Percentiles rank a stretch among this genome's conserved stretches.
Evolutionary conservation across 1,139 yeast genomes (phyloP).

Genomic region (Sugiyamaella paludigena): DNA sequence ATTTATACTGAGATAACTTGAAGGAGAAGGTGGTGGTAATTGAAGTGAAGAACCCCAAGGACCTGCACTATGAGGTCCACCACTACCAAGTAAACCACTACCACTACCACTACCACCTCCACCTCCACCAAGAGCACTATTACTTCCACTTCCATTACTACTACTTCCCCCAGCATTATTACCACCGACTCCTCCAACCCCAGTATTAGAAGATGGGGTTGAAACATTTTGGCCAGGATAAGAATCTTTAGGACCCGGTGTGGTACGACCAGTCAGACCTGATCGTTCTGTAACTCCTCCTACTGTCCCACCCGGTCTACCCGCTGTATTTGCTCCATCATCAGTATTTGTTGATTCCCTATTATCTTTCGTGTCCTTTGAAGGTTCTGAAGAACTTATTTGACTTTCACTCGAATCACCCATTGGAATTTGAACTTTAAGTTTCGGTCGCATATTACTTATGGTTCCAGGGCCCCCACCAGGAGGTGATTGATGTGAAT

Average conservation of each 20-base stretch:
- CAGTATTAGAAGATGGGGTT: background rate
- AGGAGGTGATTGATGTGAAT: conserved; percentile 6
- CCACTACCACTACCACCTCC: conserved; percentile 12
- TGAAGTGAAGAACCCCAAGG: conserved; percentile 25
- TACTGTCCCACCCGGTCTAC: background rate
- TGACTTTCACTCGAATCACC: conserved; percentile 29
- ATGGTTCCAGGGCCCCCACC: conserved; percentile 6
- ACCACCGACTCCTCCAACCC: conserved; percentile 2
- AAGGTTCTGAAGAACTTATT: conserved; percentile 21
- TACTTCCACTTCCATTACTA: conserved; percentile 13
- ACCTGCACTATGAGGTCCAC: conserved; percentile 10
- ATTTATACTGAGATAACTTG: conserved; percentile 24
- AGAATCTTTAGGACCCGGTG: conserved; percentile 9
- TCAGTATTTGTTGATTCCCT: background rate
- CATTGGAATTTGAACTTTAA: conserved; percentile 42
- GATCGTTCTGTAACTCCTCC: background rate
- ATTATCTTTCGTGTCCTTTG: conserved; percentile 12
- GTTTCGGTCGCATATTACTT: conserved; percentile 35
- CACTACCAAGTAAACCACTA: background rate
- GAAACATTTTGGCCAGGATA: too few relatives aligned
- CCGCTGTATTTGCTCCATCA: background rate
- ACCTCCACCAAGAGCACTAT: conserved; percentile 15
- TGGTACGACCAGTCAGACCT: background rate
- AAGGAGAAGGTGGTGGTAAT: conserved; percentile 32
- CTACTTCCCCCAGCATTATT: conserved; percentile 13